These are phyloP conservation scores for Kodamaea restingae DNA, from an alignment of 805 yeast species.

Conservation along the genomic window DNA sequence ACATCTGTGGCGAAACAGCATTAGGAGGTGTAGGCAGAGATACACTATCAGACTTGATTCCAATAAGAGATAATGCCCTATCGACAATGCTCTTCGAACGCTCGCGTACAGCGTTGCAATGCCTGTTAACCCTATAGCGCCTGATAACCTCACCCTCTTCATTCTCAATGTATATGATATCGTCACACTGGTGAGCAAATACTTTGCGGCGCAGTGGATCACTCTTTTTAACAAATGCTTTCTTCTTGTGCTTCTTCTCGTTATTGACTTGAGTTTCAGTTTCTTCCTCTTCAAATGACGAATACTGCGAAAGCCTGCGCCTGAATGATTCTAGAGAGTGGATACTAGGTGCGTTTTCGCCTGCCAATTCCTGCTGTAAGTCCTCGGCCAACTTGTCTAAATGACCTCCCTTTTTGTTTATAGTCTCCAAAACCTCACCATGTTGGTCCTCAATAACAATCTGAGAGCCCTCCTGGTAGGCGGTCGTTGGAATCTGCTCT, in stretches of 20 bases:
- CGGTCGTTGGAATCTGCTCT: constrained; percentile 26
- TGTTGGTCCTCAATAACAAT: constrained; percentile 76
- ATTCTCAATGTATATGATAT: constrained; percentile 78
- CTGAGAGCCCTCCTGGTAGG: constrained; percentile 61
- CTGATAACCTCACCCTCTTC: constrained; percentile 89
- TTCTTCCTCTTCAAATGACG: constrained; percentile 19
- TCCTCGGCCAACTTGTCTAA: constrained; percentile 16
- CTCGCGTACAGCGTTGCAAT: constrained; percentile 20
- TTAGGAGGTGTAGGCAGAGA: background rate
- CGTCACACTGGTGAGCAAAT: constrained; percentile 76
- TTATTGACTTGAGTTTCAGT: constrained; percentile 8
- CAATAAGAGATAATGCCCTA: constrained; percentile 54
- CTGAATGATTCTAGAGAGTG: constrained; percentile 41
- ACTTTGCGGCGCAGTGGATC: constrained; percentile 37
- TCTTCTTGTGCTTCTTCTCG: constrained; percentile 6
- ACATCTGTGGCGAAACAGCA: background rate
- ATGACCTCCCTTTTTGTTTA: constrained; percentile 25
- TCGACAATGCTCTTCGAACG: constrained; percentile 39
- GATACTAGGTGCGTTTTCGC: constrained; percentile 17
- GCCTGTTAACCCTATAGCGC: constrained; percentile 68
- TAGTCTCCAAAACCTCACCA: constrained; percentile 72
- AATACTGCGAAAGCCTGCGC: constrained; percentile 32
- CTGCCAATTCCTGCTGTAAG: constrained; percentile 3
- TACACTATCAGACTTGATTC: constrained; percentile 20
- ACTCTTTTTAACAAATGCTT: constrained; percentile 26